phyloP scores from a whole-genome alignment of 805 yeast genomes.

The Ogataea pilisensis region DNA sequence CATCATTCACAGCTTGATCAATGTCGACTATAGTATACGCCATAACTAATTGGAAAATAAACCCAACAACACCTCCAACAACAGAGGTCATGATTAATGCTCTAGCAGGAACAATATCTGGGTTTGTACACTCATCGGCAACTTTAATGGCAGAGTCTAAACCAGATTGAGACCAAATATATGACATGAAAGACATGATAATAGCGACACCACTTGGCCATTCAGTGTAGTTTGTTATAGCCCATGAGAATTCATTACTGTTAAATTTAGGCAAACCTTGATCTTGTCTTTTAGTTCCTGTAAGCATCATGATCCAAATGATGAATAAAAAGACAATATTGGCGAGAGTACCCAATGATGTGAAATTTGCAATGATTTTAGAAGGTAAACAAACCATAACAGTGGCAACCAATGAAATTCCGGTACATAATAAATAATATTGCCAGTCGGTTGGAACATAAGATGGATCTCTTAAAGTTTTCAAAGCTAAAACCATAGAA shows the following conservation, averaged over 20 bases:
- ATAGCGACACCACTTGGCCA: slow-evolving; percentile 58
- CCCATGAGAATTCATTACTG: slow-evolving; percentile 46
- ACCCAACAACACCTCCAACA: slow-evolving; percentile 53
- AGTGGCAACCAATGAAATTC: slow-evolving; percentile 44
- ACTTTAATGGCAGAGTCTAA: slow-evolving; percentile 71
- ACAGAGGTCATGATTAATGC: slow-evolving; percentile 57
- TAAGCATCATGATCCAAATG: slow-evolving; percentile 50
- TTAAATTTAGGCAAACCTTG: slow-evolving; percentile 44
- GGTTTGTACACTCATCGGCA: slow-evolving; percentile 64
- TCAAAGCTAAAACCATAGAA: slow-evolving; percentile 50
- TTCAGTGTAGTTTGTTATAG: slow-evolving; percentile 50
- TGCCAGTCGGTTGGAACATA: slow-evolving; percentile 46
- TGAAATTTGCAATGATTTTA: slow-evolving; percentile 48
- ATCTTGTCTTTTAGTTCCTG: slow-evolving; percentile 37
- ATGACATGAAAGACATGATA: slow-evolving; percentile 52
- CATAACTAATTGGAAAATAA: slow-evolving; percentile 52
- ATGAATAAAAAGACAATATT: slow-evolving; percentile 47
- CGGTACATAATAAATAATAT: slow-evolving; percentile 45
- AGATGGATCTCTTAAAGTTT: slow-evolving; percentile 34
- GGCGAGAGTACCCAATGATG: slow-evolving; percentile 43
- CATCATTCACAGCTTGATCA: slow-evolving; percentile 41
- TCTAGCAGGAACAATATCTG: slow-evolving; percentile 58
- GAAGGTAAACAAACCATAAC: slow-evolving; percentile 51
- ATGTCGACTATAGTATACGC: slow-evolving; percentile 56
- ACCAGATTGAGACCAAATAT: slow-evolving; percentile 68